Evolutionary conservation across 352 stramenopile species (phyloP).

Genomic region (Globisporangium nodosum): DNA sequence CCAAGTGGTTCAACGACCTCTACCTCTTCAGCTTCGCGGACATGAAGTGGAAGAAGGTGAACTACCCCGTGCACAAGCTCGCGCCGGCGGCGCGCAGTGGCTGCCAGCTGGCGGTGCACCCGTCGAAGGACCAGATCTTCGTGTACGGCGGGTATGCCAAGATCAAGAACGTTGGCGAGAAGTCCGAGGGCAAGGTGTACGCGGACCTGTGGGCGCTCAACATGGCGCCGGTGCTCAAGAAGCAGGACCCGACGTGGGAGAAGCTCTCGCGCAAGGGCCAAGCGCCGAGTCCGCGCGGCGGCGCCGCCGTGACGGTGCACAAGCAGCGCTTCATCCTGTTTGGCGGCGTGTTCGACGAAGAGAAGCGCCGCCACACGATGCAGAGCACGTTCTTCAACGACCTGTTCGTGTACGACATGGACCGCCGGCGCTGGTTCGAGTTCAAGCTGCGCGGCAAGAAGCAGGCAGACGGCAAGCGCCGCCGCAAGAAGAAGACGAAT

Average conservation of each 20-base stretch:
- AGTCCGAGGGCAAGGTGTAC: constrained; percentile 93
- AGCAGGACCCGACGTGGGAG: constrained; percentile 91
- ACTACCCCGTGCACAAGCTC: constrained; percentile 58
- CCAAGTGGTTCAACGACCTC: constrained; percentile 96
- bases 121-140: constrained; percentile 88
- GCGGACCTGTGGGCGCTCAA: constrained; percentile 94
- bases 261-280: constrained; percentile 88
- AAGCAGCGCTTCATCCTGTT: constrained; percentile 97
- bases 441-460: constrained; percentile 87
- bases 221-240: constrained; percentile 87
- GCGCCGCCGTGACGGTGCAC: constrained; percentile 82
- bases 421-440: constrained; percentile 94
- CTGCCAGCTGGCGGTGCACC: constrained; percentile 77
- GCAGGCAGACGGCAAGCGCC: constrained; percentile 44
- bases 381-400: constrained; percentile 96
- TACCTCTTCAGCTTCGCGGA: constrained; percentile 89
- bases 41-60: constrained; percentile 85
- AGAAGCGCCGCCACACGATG: constrained; percentile 77
- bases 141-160: constrained; percentile 96
- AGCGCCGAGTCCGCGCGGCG: constrained; percentile 72
- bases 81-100: constrained; percentile 66
- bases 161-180: constrained; percentile 89
- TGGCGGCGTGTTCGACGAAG: constrained; percentile 93
- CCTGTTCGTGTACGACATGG: constrained; percentile 96
- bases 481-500: constrained; percentile 53